A percentile compares a stretch with the other conserved stretches of the same genome.
Evolutionary conservation across 306 rosid species (phyloP).

Genomic region (Vigna radiata): DNA sequence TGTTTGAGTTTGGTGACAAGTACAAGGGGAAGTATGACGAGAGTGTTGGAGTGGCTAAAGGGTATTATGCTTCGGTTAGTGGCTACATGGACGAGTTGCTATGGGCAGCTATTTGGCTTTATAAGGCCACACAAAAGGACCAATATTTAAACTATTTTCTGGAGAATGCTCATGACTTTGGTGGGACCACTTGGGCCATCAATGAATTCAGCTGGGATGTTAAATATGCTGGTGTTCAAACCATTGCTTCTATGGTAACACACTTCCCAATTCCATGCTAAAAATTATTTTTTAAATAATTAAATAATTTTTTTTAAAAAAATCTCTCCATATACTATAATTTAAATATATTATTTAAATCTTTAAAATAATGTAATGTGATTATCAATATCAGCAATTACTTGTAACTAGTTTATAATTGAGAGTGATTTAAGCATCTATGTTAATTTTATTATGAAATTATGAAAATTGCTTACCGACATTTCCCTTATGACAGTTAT

Average conservation of each 20-base stretch:
- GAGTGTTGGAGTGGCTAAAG: slow-evolving; percentile 67
- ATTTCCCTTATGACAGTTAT: slow-evolving; percentile 49
- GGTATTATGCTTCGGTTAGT: slow-evolving; percentile 75
- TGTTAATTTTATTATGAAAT: too few species aligned
- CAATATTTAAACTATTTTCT: slow-evolving; percentile 61
- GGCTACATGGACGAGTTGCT: slow-evolving; percentile 90
- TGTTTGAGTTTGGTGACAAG: slow-evolving; percentile 86
- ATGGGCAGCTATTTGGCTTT: slow-evolving; percentile 87
- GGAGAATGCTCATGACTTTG: slow-evolving; percentile 63
- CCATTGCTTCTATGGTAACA: slow-evolving; percentile 71
- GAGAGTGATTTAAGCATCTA: too few species aligned
- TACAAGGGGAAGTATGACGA: slow-evolving; percentile 78
- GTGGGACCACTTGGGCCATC: slow-evolving; percentile 84
- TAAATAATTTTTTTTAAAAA: too few species aligned
- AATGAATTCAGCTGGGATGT: slow-evolving; percentile 88
- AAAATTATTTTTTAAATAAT: too few species aligned
- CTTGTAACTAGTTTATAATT: too few species aligned
- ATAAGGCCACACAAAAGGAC: slow-evolving; percentile 65
- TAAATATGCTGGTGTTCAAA: slow-evolving; percentile 75
- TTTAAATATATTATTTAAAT: too few species aligned
- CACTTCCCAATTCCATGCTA: too few species aligned
- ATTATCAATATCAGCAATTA: too few species aligned
- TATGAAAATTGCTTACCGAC: not conserved
- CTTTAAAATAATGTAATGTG: too few species aligned
- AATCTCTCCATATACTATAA: too few species aligned